Evolutionary conservation across 1,139 yeast species (phyloP), one percentile per base, ranked within the genome.

Genomic region (Kodamaea alishanica): DNA sequence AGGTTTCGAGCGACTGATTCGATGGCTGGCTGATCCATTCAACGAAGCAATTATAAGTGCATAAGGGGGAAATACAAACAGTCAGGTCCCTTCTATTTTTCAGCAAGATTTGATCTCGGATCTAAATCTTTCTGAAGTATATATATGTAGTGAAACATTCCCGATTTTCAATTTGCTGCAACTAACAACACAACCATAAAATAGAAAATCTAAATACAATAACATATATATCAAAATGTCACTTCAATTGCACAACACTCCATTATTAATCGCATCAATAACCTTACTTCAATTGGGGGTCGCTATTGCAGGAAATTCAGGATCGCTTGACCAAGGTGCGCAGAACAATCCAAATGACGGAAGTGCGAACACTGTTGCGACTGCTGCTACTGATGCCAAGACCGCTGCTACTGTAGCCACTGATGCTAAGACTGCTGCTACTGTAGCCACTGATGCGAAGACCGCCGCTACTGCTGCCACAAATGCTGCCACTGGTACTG

Each of bases 401-500:
- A 40, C 52, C 32, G 59, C 54, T 9, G 43, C 52, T 7, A 56
- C 55, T 11, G 46, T 56, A 10, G 44, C 51, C 3, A 33, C 50
- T 22, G 52, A 44, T 26, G 37, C 38, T 30, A 45, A 47, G 3
- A 33, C 48, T 6, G 55, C 50, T 37, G 51, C 49, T 2, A 47
- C 55, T 28, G 58, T 54, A 8, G 61, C 60, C 6, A 11, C 48
- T 3, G 40, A 42, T 7, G 44, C 48, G 12, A 45, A 37, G 26
- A 45, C 47, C 2, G 33, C 48, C 4, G 52, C 55, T 38, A 52
- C 49, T 1, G 48, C 55, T 28, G 58, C 53, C n/a, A 63, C 62
- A 8, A 20, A 47, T 5, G 36, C 43, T 7, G 45, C 48, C 15
- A 40, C 48, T 2, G 40, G 34, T 26, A 43, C 51, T 26, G 43